Conservation (phyloP, 257 asterid genomes). For the Solanum paucissectum region DNA sequence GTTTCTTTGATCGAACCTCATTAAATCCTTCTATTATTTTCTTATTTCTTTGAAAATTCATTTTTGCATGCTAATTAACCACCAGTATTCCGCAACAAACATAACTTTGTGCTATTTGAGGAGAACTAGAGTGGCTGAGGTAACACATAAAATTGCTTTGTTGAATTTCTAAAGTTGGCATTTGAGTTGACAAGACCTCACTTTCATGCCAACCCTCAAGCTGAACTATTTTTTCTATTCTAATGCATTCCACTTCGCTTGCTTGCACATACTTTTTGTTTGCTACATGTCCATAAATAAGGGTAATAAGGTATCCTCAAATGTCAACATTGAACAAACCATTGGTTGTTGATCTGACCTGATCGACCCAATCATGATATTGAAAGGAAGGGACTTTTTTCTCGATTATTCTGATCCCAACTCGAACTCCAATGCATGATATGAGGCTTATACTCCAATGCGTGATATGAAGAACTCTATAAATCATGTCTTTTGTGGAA, state of each 20-base stretch:
- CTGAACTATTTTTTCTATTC: background rate
- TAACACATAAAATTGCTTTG: background rate
- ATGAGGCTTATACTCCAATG: too few relatives aligned
- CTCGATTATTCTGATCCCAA: background rate
- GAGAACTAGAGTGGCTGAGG: background rate
- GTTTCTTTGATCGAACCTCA: background rate
- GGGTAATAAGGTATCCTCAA: background rate
- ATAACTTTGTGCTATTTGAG: background rate
- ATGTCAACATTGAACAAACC: background rate
- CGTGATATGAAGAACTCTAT: background rate
- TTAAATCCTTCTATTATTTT: background rate
- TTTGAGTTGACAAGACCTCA: background rate
- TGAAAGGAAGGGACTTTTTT: background rate
- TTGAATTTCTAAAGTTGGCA: background rate
- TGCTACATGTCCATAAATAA: background rate
- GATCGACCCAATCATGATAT: background rate
- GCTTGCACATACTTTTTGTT: background rate
- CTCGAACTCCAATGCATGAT: background rate
- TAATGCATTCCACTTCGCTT: background rate
- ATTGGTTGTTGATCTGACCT: background rate
- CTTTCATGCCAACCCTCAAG: background rate
- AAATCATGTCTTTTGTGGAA: background rate
- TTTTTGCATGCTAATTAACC: background rate
- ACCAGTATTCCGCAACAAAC: background rate
- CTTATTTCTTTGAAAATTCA: background rate